A percentile compares a stretch with the other conserved stretches of the same genome.
phyloP scores from a whole-genome alignment of 176 grass and related monocot species.

The Oryza australiensis region DNA sequence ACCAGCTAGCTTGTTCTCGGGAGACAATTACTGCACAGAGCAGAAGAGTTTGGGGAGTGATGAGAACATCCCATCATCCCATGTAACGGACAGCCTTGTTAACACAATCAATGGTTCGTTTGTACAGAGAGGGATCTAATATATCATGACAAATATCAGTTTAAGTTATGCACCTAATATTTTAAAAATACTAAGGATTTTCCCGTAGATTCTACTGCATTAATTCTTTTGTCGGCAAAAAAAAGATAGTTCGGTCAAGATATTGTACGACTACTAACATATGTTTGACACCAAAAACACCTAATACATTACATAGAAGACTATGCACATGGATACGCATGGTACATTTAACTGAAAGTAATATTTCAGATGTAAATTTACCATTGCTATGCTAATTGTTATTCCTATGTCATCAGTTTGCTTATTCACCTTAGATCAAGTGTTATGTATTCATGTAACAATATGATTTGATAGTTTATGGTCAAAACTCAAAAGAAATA shows the following conservation, averaged over 20 bases:
- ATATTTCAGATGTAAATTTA: constrained; percentile 18
- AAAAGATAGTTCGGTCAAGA: neutral
- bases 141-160: neutral
- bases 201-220: neutral
- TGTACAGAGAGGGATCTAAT: neutral
- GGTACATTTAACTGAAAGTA: neutral
- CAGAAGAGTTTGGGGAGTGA: neutral
- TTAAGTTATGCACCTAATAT: neutral
- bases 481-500: neutral
- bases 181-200: neutral
- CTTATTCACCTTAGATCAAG: constrained; percentile 4
- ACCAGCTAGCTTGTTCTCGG: constrained; percentile 7
- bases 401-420: neutral
- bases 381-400: neutral
- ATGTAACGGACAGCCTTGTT: neutral
- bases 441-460: constrained; percentile 11
- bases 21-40: neutral
- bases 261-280: neutral
- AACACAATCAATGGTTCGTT: neutral
- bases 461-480: neutral
- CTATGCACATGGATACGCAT: neutral
- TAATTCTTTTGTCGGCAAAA: neutral
- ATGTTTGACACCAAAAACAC: neutral
- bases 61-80: neutral
- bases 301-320: constrained; percentile 16